phyloP scores from a whole-genome alignment of 805 yeast genomes.

The Kurtzmaniella cleridarum region DNA sequence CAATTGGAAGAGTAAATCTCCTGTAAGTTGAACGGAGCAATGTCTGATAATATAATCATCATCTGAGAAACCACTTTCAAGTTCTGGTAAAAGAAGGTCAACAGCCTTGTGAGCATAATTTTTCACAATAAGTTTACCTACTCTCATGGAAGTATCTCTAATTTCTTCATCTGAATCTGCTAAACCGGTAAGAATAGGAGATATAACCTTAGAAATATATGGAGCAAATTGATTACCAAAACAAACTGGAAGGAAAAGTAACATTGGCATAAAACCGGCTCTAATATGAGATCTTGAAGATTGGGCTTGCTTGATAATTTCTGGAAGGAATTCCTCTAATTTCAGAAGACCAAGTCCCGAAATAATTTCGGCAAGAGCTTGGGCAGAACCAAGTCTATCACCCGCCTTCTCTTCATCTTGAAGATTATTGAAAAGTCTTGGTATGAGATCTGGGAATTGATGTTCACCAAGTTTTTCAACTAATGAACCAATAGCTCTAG shows the following conservation, averaged over 20 bases:
- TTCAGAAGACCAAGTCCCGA: slow-evolving; percentile 86
- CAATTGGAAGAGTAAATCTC: slow-evolving; percentile 89
- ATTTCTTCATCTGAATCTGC: slow-evolving; percentile 87
- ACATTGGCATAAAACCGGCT: slow-evolving; percentile 87
- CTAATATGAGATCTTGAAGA: slow-evolving; percentile 67
- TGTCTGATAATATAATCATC: slow-evolving; percentile 79
- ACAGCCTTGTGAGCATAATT: slow-evolving; percentile 91
- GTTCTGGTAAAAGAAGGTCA: slow-evolving; percentile 87
- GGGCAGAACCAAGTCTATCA: slow-evolving; percentile 95
- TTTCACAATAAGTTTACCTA: slow-evolving; percentile 87
- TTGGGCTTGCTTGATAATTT: slow-evolving; percentile 65
- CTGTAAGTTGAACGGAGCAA: slow-evolving; percentile 91
- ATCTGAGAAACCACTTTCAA: slow-evolving; percentile 85
- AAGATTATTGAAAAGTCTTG: slow-evolving; percentile 69
- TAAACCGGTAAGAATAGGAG: slow-evolving; percentile 86
- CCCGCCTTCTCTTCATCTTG: slow-evolving; percentile 77
- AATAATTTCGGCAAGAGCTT: slow-evolving; percentile 89
- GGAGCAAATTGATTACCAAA: slow-evolving; percentile 91
- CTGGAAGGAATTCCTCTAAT: slow-evolving; percentile 84
- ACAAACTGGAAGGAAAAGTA: slow-evolving; percentile 88
- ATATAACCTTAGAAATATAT: slow-evolving; percentile 76
- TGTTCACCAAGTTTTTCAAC: slow-evolving; percentile 97
- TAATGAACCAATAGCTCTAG: slow-evolving; percentile 92
- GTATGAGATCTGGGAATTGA: slow-evolving; percentile 85
- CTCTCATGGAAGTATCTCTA: slow-evolving; percentile 83